Base-by-base conservation (phyloP, 495 filamentous ascomycete species). In the Penicillium egyptiacum region DNA sequence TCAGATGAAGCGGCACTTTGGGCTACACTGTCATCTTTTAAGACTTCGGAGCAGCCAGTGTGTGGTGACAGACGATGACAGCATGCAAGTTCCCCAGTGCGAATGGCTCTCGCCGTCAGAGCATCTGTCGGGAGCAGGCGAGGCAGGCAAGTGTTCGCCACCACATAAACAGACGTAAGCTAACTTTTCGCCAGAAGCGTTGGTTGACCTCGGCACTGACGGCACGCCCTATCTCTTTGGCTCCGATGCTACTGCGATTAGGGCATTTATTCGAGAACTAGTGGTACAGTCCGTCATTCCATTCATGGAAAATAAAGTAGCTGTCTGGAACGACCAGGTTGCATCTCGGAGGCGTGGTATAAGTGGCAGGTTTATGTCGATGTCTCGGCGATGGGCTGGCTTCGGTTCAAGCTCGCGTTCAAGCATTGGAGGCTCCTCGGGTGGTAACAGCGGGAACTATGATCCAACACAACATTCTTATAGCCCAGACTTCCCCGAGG, bases 1-100 rank as follows among this genome's bases (percentile, higher is more conserved):
- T 59, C 89, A 96, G 68, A 98, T 98, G 94, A 98, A 98, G 72
- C 83, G 92, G 25, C 91, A 96, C 70, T 93, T 98, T 62, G 94
- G 94, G 4, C 75, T 98, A 20, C 92, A 98, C 70, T 98, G 94
- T 69, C 94, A 98, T 70, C 80, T 98, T 3, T 80, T 98, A 5
- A 77, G 94, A 39, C 75, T 98, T 22, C 83, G 93, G 61, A 91
- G 88, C 62, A 87, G 85, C 53, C 88, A 90, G 62, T 94, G 91
- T 71, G 85, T 91, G 17, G 86, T 90, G 37, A 91, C 91, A 1
- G 95, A 98, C 73, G 94, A 97, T 71, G 95, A 98, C 60, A 92
- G 89, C 65, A 82, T 90, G 54, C 82, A 84, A 50, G 76, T 95
- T 1, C 92, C 93, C 2, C 75, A 81, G 30, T 88, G 83, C 61